Base-by-base conservation (phyloP, 2,329 filamentous ascomycete genomes). In the Diaporthe velutina region DNA sequence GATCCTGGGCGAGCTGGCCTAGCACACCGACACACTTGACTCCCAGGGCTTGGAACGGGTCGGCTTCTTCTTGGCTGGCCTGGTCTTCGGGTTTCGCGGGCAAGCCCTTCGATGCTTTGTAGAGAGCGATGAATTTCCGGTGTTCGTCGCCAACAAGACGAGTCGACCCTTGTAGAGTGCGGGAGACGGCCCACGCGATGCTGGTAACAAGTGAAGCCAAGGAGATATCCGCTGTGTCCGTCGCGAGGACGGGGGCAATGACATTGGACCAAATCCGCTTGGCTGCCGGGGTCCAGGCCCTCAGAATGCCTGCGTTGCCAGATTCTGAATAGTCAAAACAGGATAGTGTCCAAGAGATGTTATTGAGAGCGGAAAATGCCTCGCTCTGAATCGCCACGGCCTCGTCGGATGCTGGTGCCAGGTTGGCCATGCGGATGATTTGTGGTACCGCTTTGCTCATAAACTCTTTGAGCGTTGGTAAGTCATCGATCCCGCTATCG, bases 21-120 rank as follows among this genome's bases (percentile, higher is more conserved):
- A 93, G 86, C 9, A 93, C 90, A 71, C 92, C 92, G 77, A 93
- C 86, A 79, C 90, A 93, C 83, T 93, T 93, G 77, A 93, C 90
- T 38, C 90, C 88, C 3, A 93, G 86, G 50, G 86, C 85, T 81
- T 91, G 90, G 83, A 93, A 91, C 38, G 90, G 89, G 76, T 93
- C 91, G 10, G 86, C 82, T 3, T 79, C 76, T 52, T 82, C 79
- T 28, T 82, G 80, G 13, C 57, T 74, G 70, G 78, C 71, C 38
- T 76, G 58, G 35, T 55, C 73, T 22, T 58, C 73, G 10, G 55
- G 9, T 40, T 70, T 64, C 28, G 79, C 55, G 25, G 76, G 73
- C 33, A 86, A 78, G 76, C 75, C 81, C 78, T 85, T 88, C 30
- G 90, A 90, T 33, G 90, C 90, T 67, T 91, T 89, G 81, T 92